Evolutionary conservation across 2,329 filamentous ascomycete genomes (phyloP).

Genomic region (Cercospora janseana): DNA sequence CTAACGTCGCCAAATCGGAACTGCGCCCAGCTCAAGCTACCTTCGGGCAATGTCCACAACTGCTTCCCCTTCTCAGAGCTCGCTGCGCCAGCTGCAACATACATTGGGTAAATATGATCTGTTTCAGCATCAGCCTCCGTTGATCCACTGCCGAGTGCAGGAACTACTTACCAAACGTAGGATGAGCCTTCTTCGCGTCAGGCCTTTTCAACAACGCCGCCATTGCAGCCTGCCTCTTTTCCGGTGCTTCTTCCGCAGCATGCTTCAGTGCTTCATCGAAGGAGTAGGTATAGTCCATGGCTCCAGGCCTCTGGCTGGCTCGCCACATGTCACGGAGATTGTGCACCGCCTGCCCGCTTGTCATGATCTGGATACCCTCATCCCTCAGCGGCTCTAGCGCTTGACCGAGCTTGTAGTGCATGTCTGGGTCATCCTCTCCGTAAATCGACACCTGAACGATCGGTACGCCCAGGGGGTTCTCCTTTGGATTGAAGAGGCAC

Average conservation of each 20-base stretch:
- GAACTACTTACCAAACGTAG: conserved; percentile 48
- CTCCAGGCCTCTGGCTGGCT: conserved; percentile 25
- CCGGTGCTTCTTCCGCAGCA: conserved; percentile 35
- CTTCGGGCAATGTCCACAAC: conserved; percentile 39
- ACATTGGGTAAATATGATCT: conserved; percentile 53
- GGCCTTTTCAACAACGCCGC: conserved; percentile 36
- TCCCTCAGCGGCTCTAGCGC: conserved; percentile 66
- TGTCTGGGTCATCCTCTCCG: conserved; percentile 60
- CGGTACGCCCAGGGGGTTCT: conserved; percentile 49
- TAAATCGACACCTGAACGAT: conserved; percentile 72
- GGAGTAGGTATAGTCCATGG: conserved; percentile 36
- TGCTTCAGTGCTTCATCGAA: conserved; percentile 39
- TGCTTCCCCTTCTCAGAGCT: conserved; percentile 34
- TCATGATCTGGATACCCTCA: conserved; percentile 66
- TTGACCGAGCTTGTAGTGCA: conserved; percentile 66
- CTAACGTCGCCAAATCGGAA: conserved; percentile 35
- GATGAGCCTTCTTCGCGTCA: conserved; percentile 63
- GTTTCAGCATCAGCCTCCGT: not conserved
- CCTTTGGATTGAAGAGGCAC: conserved; percentile 48
- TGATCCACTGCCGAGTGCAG: not conserved
- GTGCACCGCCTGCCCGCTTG: conserved; percentile 67
- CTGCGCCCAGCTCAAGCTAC: conserved; percentile 40
- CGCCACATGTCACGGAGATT: conserved; percentile 38
- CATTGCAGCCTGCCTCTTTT: conserved; percentile 38
- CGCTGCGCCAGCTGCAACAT: conserved; percentile 47